These are phyloP conservation scores for Schwanniomyces sp. DNA, from an alignment of 805 yeast species.

Conservation along the genomic window DNA sequence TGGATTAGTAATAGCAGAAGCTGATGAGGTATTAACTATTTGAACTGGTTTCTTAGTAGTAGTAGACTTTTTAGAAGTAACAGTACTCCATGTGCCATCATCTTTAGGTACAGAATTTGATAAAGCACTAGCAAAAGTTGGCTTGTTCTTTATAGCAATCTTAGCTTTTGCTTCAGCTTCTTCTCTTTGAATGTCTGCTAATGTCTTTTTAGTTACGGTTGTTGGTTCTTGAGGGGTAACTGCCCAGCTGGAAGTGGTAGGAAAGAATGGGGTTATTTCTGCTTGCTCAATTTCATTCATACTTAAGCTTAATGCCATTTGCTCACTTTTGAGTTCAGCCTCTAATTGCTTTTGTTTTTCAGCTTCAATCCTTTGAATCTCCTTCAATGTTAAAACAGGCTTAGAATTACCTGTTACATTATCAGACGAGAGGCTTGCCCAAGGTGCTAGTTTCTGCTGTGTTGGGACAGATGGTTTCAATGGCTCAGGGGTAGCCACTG, in stretches of 20 bases:
- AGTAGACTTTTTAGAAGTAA: constrained; percentile 39
- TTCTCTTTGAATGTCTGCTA: constrained; percentile 64
- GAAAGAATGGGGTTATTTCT: constrained; percentile 27
- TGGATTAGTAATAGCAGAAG: constrained; percentile 29
- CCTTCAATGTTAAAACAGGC: constrained; percentile 48
- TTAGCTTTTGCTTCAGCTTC: constrained; percentile 42
- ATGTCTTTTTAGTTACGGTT: constrained; percentile 44
- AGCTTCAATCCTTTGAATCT: constrained; percentile 52
- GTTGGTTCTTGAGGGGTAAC: constrained; percentile 13
- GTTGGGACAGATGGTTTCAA: constrained; percentile 15
- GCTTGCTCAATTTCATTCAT: constrained; percentile 20
- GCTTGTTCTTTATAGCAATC: constrained; percentile 13
- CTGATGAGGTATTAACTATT: constrained; percentile 13
- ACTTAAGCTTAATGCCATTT: constrained; percentile 21
- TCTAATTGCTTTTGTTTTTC: constrained; percentile 43
- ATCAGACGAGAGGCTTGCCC: constrained; percentile 43
- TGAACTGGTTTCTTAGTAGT: constrained; percentile 20
- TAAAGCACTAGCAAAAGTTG: constrained; percentile 34
- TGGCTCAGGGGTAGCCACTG: constrained; percentile 8
- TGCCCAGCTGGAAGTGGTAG: constrained; percentile 48
- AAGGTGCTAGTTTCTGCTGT: constrained; percentile 45
- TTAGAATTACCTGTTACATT: constrained; percentile 12
- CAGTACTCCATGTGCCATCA: constrained; percentile 45
- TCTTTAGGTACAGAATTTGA: constrained; percentile 28
- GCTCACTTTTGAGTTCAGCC: constrained; percentile 28